A percentile compares a stretch with the other conserved stretches of the same genome.
Conservation (phyloP, 2,329 filamentous ascomycete genomes). For the Ophioceras dolichostomum region DNA sequence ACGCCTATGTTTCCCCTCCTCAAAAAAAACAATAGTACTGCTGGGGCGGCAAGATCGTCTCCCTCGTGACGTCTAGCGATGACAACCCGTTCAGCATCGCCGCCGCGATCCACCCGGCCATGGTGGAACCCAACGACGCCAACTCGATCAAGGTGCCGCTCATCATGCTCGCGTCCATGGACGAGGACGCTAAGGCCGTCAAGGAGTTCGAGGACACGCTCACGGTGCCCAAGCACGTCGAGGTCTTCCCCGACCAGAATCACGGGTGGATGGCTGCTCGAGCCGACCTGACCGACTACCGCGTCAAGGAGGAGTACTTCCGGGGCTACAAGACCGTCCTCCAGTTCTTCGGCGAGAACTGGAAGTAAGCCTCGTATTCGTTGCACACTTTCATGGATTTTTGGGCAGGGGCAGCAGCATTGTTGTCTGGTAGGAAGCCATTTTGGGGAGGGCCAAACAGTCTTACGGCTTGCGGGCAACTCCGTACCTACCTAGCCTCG, state of each 20-base stretch:
- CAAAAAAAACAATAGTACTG: constrained; percentile 29
- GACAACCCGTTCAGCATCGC: constrained; percentile 43
- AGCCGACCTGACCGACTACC: constrained; percentile 41
- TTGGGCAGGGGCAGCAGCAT: too few relatives aligned
- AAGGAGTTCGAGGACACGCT: constrained; percentile 43
- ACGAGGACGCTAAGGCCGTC: constrained; percentile 44
- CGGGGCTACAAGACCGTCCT: constrained; percentile 49
- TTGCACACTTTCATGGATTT: too few relatives aligned
- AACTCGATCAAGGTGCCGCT: constrained; percentile 47
- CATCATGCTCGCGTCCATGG: constrained; percentile 51
- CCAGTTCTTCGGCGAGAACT: constrained; percentile 43
- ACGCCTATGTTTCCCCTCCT: constrained; percentile 10
- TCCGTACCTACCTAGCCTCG: too few relatives aligned
- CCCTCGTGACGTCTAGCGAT: constrained; percentile 33
- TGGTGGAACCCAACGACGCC: constrained; percentile 52
- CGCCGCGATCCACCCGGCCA: constrained; percentile 45
- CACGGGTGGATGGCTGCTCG: constrained; percentile 67
- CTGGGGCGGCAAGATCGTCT: constrained; percentile 59
- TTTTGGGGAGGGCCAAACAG: too few relatives aligned
- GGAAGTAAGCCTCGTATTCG: too few relatives aligned
- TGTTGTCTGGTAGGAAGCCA: too few relatives aligned
- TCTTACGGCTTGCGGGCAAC: too few relatives aligned
- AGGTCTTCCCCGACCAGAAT: constrained; percentile 54
- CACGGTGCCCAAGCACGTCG: constrained; percentile 43
- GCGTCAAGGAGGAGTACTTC: constrained; percentile 48